Base-by-base conservation (phyloP, 2,329 filamentous ascomycete genomes). In the Kalaharituber pfeilii region DNA sequence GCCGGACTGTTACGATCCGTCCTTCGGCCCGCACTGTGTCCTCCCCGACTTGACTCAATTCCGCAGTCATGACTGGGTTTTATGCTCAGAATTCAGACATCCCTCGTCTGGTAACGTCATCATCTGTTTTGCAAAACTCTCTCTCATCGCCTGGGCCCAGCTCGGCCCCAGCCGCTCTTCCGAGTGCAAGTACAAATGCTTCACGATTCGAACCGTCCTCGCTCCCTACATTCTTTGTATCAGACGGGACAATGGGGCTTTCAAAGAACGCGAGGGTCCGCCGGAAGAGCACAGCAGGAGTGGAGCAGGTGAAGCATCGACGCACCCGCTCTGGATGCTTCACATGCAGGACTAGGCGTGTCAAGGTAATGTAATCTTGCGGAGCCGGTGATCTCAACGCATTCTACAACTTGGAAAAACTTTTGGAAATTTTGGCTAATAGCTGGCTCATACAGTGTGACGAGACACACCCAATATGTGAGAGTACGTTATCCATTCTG, bases 301-400 rank as follows among this genome's bases (percentile, higher is more conserved):
- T 71, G 49, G 84, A 93, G 58, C 81, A 84, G 65, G 83, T 93
- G 62, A 96, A 96, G 69, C 89, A 96, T 67, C 82, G 88, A 58
- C 80, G 91, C 62, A 96, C 91, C 44, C 77, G 91, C 63, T 95
- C 87, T 59, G 91, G 91, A 26, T 98, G 91, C 70, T 95, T 78
- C 66, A 96, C 88, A 49, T 98, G 91, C 69, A 78, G 91, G 56
- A 82, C 81, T 63, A 78, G 91, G 61, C 79, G 91, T 67, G 88
- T 96, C 51, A 96, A 83, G 74, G 79, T 80, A 71, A 60, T 47
- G 29, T 30, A 20, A 49, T 49, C 52, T 28, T 49, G 42, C 25
- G 52, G 26, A 25, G 25, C 44, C 29, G 22, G 27, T 26, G n/a
- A n/a, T n/a, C n/a, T n/a, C n/a, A n/a, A n/a, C n/a, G n/a, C n/a